Evolutionary conservation across 2,329 filamentous ascomycete genomes (phyloP), one percentile per base, ranked within the genome.

Genomic region (Lachnellula subtilissima): DNA sequence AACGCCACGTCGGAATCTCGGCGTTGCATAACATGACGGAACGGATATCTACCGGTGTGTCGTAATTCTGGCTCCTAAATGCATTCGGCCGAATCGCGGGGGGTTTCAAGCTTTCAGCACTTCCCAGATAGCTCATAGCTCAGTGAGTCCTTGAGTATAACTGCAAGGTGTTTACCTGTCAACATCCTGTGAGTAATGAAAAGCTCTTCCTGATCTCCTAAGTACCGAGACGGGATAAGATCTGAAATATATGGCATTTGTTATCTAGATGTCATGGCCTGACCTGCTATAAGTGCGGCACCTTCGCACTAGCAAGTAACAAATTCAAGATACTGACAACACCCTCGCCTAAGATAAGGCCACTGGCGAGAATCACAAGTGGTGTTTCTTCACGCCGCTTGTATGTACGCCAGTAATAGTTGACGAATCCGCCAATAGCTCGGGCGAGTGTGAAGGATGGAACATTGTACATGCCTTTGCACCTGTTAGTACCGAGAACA

Each of bases 381-480:
- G 86, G 87, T 4, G 92, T 92, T 66, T 86, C 88, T 65, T 77
- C 74, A 67, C 73, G 73, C 65, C 75, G 70, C 69, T 73, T 69
- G 71, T 74, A 68, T 70, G 75, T 75, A 52, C 76, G 78, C 91
- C 91, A 97, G 74, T 88, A 94, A 80, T 88, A 91, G 61, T 84
- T 86, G 52, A 87, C 73, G 45, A 86, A 61, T 0, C 94, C 94
- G 2, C 94, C 94, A 9, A 90, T 83, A 0, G 91, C 89, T 59
- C 94, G 79, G 0, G 94, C 92, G 39, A 99, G 76, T 0, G 94
- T 99, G 69, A 99, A 99, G 0, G 91, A 96, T 0, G 94, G 94
- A 0, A 93, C 91, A 66, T 97, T 99, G 74, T 97, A 99, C 85
- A 99, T 99, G 49, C 94, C 88, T 87, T 64, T 25, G 19, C 1